A percentile compares a stretch with the other conserved stretches of the same genome.
Conservation (phyloP, 2,329 filamentous ascomycete species). For the Geosmithia morbida region DNA sequence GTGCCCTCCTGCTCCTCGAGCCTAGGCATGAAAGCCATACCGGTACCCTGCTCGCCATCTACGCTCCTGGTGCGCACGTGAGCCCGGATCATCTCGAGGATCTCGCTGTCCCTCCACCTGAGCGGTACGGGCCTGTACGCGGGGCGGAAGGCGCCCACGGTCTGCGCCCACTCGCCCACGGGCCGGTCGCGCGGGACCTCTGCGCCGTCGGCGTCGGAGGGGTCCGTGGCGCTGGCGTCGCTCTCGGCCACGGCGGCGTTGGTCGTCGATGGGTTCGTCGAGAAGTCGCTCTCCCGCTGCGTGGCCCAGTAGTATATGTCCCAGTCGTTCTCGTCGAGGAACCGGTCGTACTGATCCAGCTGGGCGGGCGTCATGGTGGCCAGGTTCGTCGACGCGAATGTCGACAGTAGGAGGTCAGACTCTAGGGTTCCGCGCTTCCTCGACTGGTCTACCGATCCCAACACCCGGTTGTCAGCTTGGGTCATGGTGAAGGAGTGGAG, state of each 20-base stretch:
- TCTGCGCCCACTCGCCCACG: conserved; percentile 88
- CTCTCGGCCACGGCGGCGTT: conserved; percentile 14
- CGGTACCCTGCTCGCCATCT: conserved; percentile 21
- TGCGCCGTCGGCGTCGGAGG: conserved; percentile 11
- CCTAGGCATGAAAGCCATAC: conserved; percentile 45
- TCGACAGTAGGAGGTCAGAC: conserved; percentile 88
- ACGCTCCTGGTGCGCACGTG: conserved; percentile 57
- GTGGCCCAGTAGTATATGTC: conserved; percentile 99
- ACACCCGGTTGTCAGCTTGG: not conserved
- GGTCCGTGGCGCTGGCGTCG: conserved; percentile 10
- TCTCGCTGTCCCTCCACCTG: conserved; percentile 73
- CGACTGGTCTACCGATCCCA: conserved; percentile 59
- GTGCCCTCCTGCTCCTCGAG: conserved; percentile 10
- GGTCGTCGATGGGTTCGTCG: conserved; percentile 23
- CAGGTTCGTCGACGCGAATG: conserved; percentile 76
- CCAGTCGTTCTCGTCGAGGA: conserved; percentile 99
- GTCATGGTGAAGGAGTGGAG: not conserved
- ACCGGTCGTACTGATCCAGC: conserved; percentile 73
- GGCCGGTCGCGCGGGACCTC: conserved; percentile 17
- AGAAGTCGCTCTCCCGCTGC: conserved; percentile 48
- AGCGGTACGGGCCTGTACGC: conserved; percentile 81
- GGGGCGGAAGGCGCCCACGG: conserved; percentile 83
- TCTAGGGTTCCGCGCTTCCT: conserved; percentile 94
- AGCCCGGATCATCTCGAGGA: conserved; percentile 59
- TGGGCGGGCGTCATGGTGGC: conserved; percentile 56